Evolutionary conservation across 148 eudicot genomes (phyloP), one percentile per base, ranked within the genome.

Genomic region (Rhododendron henanense): DNA sequence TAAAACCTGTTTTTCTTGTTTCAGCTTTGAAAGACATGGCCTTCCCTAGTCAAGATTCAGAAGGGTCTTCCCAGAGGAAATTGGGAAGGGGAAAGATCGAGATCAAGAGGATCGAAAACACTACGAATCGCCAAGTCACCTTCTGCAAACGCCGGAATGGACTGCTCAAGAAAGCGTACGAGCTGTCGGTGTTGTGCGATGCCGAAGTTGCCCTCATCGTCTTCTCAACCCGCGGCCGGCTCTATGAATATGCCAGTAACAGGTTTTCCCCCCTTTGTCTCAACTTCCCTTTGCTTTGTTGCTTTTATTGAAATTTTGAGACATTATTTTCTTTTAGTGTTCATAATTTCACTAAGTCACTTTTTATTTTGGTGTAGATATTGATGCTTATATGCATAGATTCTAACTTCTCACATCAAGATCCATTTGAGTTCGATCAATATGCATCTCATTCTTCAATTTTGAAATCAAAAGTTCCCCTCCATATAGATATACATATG

Each of bases 151-250:
- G 98, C 69, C 89, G 98, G 3, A 96, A 94, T 85, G 98, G 98
- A 2, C 84, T 96, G 84, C 96, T 96, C 44, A 96, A 96, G 89
- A 96, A 96, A 83, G 98, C 98, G n/a, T 96, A 96, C 84, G 98
- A 96, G 77, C 86, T 96, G 35, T 96, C 98, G 41, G 98, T 96
- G 18, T 83, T 96, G 1, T 96, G 98, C 82, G 98, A 96, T 89
- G 98, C 98, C 81, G 98, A 96, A 75, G 94, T 96, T 87, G 98
- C 98, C 69, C 98, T 96, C 25, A 92, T 96, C 37, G 95, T 96
- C 90, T 96, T 96, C 92, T 96, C 98, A 0, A 93, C 85, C 87
- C 96, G 98, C 0, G 98, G 98, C 55, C 95, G 98, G 48, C 96
- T 96, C 87, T 96, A 96, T 84, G 98, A 96, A 69, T 96, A 96